Conservation (phyloP, 345 rosid genomes). For the Limnanthes douglasii region DNA sequence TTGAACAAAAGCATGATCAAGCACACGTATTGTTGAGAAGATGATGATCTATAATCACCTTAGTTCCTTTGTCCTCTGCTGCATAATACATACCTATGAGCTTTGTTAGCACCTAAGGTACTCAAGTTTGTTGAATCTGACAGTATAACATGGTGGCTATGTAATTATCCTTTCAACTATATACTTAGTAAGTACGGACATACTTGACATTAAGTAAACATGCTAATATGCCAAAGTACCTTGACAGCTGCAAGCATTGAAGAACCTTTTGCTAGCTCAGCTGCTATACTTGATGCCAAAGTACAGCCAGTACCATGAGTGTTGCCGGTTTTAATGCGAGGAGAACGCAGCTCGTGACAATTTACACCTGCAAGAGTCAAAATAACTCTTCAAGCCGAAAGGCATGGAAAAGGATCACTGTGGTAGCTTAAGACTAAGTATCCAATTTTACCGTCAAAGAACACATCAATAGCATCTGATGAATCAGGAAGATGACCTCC, state of each 20-base stretch:
- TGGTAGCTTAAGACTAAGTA: not conserved
- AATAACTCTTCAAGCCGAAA: not conserved
- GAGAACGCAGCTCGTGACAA: constrained; percentile 42
- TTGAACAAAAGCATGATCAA: too few relatives aligned
- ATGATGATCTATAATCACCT: too few relatives aligned
- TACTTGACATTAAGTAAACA: not conserved
- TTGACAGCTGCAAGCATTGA: constrained; percentile 66
- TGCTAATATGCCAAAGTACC: constrained; percentile 22
- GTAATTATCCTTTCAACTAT: constrained; percentile 4
- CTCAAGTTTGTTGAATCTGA: too few relatives aligned
- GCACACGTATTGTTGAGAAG: too few relatives aligned
- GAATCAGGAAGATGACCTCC: constrained; percentile 92
- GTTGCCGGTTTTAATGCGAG: constrained; percentile 60
- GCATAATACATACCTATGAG: too few relatives aligned
- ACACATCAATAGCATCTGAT: constrained; percentile 72
- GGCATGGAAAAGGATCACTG: not conserved
- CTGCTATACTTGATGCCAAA: constrained; percentile 94
- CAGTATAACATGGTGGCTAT: too few relatives aligned
- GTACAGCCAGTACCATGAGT: constrained; percentile 98
- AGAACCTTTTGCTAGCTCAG: constrained; percentile 91
- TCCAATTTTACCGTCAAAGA: constrained; percentile 43
- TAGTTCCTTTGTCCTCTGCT: too few relatives aligned
- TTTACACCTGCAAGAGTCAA: constrained; percentile 32
- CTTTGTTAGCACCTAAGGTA: too few relatives aligned
- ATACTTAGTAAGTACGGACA: not conserved